phyloP scores from a whole-genome alignment of 768 basidiomycete genomes.

The Pleurotus eryngii region DNA sequence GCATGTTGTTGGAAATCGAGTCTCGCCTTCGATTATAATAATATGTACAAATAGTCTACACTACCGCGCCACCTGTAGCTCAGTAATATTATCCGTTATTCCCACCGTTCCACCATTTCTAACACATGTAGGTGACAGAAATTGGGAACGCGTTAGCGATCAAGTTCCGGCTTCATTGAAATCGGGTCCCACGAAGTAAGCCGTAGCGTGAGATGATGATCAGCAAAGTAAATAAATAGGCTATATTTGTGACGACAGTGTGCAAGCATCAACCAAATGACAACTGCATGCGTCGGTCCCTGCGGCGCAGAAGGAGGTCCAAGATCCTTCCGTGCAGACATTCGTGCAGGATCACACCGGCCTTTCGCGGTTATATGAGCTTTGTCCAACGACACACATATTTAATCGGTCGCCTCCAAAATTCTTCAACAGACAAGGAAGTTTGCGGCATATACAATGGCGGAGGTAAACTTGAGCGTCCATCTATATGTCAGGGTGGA shows the following conservation, averaged over 20 bases:
- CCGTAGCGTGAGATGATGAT: background rate
- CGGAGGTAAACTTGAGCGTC: background rate
- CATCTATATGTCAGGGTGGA: background rate
- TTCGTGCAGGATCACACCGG: background rate
- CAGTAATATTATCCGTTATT: too few species aligned
- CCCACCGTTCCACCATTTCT: too few species aligned
- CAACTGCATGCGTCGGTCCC: slow-evolving; percentile 5
- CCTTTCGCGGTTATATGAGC: background rate
- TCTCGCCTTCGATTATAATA: too few species aligned
- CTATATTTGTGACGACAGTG: slow-evolving; percentile 7
- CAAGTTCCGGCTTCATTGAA: background rate
- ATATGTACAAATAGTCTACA: too few species aligned
- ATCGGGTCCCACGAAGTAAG: background rate
- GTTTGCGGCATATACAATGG: too few species aligned
- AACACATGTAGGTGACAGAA: slow-evolving; percentile 5
- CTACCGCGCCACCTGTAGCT: too few species aligned
- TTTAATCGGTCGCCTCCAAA: too few species aligned
- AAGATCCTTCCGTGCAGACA: slow-evolving; percentile 6
- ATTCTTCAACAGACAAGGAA: too few species aligned
- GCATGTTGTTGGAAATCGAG: too few species aligned
- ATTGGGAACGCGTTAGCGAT: background rate
- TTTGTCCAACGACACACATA: too few species aligned
- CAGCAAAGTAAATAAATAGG: slow-evolving; percentile 3
- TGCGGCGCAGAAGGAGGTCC: slow-evolving; percentile 2
- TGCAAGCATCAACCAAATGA: slow-evolving; percentile 4